Evolutionary conservation across 2,329 filamentous ascomycete genomes (phyloP).

Genomic region (Fusarium tjaetaba): DNA sequence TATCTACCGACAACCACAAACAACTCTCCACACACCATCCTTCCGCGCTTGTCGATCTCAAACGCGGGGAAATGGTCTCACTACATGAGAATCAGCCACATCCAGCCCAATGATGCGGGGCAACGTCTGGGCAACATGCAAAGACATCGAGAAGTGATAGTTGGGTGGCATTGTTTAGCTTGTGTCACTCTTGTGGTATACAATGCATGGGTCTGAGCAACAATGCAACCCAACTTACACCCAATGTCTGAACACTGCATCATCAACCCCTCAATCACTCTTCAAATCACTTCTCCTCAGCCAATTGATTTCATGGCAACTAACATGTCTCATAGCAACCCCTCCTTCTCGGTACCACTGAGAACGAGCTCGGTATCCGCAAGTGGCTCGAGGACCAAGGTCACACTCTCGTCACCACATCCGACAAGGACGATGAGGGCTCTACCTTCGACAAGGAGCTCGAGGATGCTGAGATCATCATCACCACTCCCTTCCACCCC

Average conservation of each 20-base stretch:
- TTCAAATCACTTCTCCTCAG: background rate
- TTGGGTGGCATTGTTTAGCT: constrained; percentile 18
- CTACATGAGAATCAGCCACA: constrained; percentile 39
- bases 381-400: constrained; percentile 98
- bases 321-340: constrained; percentile 65
- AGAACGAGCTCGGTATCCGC: constrained; percentile 97
- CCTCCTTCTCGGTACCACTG: constrained; percentile 89
- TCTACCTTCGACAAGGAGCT: constrained; percentile 96
- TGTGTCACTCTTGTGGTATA: constrained; percentile 18
- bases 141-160: constrained; percentile 8
- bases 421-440: constrained; percentile 94
- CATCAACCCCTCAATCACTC: constrained; percentile 1
- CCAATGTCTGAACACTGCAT: constrained; percentile 15
- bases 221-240: constrained; percentile 30
- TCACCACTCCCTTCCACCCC: constrained; percentile 99
- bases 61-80: constrained; percentile 43
- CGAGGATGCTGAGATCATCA: constrained; percentile 97
- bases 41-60: constrained; percentile 38
- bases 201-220: constrained; percentile 16
- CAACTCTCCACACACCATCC: constrained; percentile 29
- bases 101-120: constrained; percentile 37
- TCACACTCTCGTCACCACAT: constrained; percentile 96
- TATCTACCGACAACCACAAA: constrained; percentile 18
- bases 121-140: constrained; percentile 21
- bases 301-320: constrained; percentile 26